Conservation (phyloP, 2,329 filamentous ascomycete species). For the Pseudogymnoascus sp. region DNA sequence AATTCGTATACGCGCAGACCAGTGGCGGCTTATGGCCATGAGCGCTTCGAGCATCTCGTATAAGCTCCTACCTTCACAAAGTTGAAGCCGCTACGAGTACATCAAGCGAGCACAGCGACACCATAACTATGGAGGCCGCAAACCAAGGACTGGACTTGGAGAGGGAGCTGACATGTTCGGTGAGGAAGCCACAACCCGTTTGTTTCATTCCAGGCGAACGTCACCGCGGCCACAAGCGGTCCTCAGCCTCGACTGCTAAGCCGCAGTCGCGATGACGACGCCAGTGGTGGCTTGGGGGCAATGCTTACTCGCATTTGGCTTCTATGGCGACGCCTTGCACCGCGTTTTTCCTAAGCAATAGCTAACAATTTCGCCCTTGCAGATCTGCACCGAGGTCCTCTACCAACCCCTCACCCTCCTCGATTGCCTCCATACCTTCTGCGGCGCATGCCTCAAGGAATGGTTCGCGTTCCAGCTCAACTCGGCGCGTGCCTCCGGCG, state of each 20-base stretch:
- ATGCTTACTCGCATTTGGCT: neutral
- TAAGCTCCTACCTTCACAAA: neutral
- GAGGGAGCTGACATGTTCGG: conserved; percentile 90
- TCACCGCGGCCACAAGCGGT: conserved; percentile 6
- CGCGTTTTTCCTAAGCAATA: conserved; percentile 9
- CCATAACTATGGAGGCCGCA: conserved; percentile 40
- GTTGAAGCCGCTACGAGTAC: neutral
- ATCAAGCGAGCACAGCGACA: neutral
- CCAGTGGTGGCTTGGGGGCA: neutral
- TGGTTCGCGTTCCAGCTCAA: conserved; percentile 74
- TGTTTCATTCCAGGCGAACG: conserved; percentile 1
- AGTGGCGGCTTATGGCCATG: conserved; percentile 1
- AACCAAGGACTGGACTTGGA: conserved; percentile 62
- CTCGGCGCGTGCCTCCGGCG: conserved; percentile 19
- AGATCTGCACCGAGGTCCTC: conserved; percentile 96
- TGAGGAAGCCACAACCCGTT: conserved; percentile 41
- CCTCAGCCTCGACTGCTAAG: conserved; percentile 5
- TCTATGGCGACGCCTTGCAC: neutral
- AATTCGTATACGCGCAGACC: neutral
- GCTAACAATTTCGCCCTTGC: conserved; percentile 4
- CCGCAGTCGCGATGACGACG: neutral
- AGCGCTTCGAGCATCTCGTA: neutral
- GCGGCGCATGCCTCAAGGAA: conserved; percentile 87
- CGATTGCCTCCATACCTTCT: conserved; percentile 93
- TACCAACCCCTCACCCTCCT: conserved; percentile 86